Evolutionary conservation across 2,329 filamentous ascomycete genomes (phyloP), one percentile per base, ranked within the genome.

Genomic region (Gnomoniopsis smithogilvyi): DNA sequence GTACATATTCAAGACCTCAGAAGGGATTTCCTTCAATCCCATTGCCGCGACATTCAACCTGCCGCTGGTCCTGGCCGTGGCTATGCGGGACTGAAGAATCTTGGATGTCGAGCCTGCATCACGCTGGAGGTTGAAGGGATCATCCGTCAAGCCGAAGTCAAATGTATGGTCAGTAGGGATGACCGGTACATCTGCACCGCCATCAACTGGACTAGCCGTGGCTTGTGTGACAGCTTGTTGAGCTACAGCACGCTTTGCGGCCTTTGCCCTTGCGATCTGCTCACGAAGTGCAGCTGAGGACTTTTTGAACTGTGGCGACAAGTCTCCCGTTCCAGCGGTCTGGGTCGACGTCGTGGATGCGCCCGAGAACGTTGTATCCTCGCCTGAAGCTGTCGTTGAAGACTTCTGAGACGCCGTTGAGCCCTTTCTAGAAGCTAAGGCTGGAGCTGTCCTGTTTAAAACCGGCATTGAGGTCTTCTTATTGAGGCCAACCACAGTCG

Each of bases 211-310:
- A 15, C 66, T 64, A 1, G 68, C 61, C 1, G 64, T 58, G 6
- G 64, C 55, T 21, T 63, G 57, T 2, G 56, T 57, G 2, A 63
- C 49, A 22, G n/a, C 22, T 22, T 38, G n/a, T 30, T 64, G 58
- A 6, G 66, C 60, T 8, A 72, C 64, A 12, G 83, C 86, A 62
- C 86, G 83, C 58, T 85, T 89, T 2, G 92, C 90, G 2, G 92
- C 92, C 69, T 94, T 96, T 1, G 95, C 94, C 67, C 93, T 94
- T 41, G 93, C 92, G 63, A 98, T 97, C 56, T 95, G 93, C 54
- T 97, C 92, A 36, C 95, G 86, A 15, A 99, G 76, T 0, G 92
- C 88, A 17, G 83, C 79, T 0, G 94, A 97, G 0, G 92, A 92
- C 66, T 90, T 95, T 43, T 75, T 72, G 55, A 66, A 70, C 36